Evolutionary conservation across 2,329 filamentous ascomycete species (phyloP).

Genomic region (Aureobasidium uvarum): DNA sequence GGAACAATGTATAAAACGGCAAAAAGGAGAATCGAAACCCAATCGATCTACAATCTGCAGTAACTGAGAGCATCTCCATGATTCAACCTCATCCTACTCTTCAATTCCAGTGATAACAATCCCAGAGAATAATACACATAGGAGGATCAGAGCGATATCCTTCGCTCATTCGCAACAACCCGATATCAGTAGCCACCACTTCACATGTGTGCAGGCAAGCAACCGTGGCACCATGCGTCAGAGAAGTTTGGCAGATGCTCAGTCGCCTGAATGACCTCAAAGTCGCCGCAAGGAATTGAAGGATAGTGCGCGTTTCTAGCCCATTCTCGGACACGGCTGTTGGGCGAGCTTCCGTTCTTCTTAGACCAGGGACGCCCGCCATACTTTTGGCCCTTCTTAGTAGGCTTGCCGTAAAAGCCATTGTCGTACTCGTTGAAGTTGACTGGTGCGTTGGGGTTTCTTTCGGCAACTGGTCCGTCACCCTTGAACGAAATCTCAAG

Average conservation of each 20-base stretch:
- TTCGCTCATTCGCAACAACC: neutral
- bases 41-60: neutral
- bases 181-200: neutral
- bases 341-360: neutral
- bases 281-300: slow-evolving; percentile 27
- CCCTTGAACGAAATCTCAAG: slow-evolving; percentile 40
- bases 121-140: neutral
- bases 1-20: neutral
- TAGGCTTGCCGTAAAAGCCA: neutral
- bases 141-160: neutral
- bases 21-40: neutral
- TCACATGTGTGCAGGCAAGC: slow-evolving; percentile 12
- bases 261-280: slow-evolving; percentile 25
- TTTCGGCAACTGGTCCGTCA: slow-evolving; percentile 37
- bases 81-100: neutral
- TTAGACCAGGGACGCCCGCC: neutral
- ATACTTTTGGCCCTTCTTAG: neutral
- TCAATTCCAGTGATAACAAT: neutral
- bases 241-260: slow-evolving; percentile 21
- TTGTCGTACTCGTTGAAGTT: slow-evolving; percentile 27
- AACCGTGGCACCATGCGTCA: slow-evolving; percentile 27
- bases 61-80: neutral
- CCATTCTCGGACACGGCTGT: slow-evolving; percentile 21
- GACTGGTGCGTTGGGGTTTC: slow-evolving; percentile 33
- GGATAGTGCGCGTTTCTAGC: slow-evolving; percentile 22